Conservation (phyloP, 257 asterid genomes). For the Fraxinus pennsylvanica region DNA sequence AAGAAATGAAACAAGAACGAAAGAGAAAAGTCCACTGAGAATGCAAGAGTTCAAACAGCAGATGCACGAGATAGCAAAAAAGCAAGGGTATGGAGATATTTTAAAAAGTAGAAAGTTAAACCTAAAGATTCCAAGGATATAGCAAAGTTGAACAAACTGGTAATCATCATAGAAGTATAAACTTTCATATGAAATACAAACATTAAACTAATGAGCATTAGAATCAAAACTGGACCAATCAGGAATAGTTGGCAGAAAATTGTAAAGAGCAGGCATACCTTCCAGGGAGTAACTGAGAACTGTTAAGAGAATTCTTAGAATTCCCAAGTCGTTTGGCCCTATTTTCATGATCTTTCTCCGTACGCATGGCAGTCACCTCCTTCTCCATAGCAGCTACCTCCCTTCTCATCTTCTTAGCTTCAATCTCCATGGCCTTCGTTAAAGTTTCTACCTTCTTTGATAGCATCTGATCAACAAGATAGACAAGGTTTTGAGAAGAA, state of each 20-base stretch:
- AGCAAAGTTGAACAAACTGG: not conserved
- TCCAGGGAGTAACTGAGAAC: conserved; percentile 76
- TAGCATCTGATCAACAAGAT: conserved; percentile 60
- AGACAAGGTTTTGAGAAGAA: conserved; percentile 26
- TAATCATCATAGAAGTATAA: not conserved
- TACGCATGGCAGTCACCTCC: conserved; percentile 97
- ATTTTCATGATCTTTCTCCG: conserved; percentile 79
- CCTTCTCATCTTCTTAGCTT: conserved; percentile 97
- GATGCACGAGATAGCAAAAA: too few species aligned
- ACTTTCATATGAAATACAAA: not conserved
- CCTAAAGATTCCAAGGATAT: too few species aligned
- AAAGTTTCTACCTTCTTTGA: conserved; percentile 95
- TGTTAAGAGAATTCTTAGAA: conserved; percentile 60
- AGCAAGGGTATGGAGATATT: too few species aligned
- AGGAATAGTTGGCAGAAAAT: conserved; percentile 10
- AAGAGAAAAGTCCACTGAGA: not conserved
- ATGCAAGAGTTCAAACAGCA: too few species aligned
- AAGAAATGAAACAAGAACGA: not conserved
- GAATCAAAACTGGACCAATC: not conserved
- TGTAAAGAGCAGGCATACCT: conserved; percentile 48
- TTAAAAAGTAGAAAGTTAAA: not conserved
- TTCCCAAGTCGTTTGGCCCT: conserved; percentile 68
- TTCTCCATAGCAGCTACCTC: conserved; percentile 99
- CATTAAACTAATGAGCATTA: not conserved
- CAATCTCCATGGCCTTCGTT: conserved; percentile 98